Base-by-base conservation (phyloP, 331 rosid genomes). In the Acacia concinna region DNA sequence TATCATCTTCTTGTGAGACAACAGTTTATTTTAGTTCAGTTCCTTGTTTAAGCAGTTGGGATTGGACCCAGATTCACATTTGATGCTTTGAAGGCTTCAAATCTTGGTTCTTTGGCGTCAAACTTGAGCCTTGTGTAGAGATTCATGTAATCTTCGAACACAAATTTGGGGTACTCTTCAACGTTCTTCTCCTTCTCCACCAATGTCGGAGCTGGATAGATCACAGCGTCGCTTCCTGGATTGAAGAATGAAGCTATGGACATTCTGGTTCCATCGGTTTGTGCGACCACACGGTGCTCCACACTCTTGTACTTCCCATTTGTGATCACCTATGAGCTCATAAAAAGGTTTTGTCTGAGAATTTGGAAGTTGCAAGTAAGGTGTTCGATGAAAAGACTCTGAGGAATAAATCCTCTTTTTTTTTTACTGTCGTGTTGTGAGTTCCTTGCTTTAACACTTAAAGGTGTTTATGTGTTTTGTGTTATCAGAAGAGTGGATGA, bases 281-380 rank as follows among this genome's bases (percentile, higher is more conserved):
- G 98, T 43, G 98, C 89, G 38, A 93, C 56, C 86, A 93, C 99
- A 59, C 99, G 88, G 84, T 95, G 99, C 67, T 86, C 86, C 87
- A 93, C 97, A 73, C 99, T 95, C 88, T 91, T 95, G 88, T 95
- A 95, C 73, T 87, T 92, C 0, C 98, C 98, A 84, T 95, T 95
- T 5, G 96, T 89, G 47, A 94, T 94, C 9, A 94, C 98, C 98
- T 85, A 84, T 56, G 43, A 52, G 6, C 25, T 2, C 17, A 23
- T 1, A 21, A 2, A 14, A 60, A 37, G 0, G 21, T 35, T 68
- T 28, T 63, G 35, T 12, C 54, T 69, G 31, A 46, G 56, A 7
- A 13, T 79, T 14, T 49, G 11, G 20, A 37, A 73, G 35, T 63
- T 78, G 81, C 75, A 75, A n/a, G 2, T 44, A 14, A 74, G 38